phyloP scores from a whole-genome alignment of 139 green algal species.

The Astrephomene gubernaculifera region DNA sequence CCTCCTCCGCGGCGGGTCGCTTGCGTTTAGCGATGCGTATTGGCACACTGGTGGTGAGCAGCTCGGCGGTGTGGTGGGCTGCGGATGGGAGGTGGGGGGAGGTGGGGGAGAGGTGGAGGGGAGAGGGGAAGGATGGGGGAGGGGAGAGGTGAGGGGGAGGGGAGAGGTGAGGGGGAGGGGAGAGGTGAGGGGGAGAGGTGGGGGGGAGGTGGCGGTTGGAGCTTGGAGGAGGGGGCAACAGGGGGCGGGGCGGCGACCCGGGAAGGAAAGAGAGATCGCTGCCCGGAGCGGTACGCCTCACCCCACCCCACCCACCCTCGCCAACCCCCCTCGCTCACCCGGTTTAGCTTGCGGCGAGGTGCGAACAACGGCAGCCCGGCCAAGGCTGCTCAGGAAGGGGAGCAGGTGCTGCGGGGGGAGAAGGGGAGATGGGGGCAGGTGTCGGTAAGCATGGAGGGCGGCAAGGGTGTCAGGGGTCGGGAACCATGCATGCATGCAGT shows the following conservation, averaged over 20 bases:
- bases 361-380: slow-evolving; percentile 11
- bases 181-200: no score
- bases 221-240: no score
- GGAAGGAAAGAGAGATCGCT: no score
- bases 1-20: neutral
- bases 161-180: no score
- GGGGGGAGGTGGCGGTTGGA: no score
- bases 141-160: no score
- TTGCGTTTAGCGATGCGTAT: slow-evolving; percentile 6
- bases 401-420: slow-evolving; percentile 48
- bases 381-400: slow-evolving; percentile 44
- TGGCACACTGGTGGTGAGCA: neutral
- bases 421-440: neutral
- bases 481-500: no score
- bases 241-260: no score
- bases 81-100: neutral
- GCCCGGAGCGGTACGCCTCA: no score
- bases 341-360: slow-evolving; percentile 43
- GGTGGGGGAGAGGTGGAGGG: neutral
- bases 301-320: neutral
- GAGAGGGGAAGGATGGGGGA: neutral
- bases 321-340: slow-evolving; percentile 14
- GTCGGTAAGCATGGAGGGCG: neutral
- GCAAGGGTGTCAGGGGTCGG: neutral
- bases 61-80: slow-evolving; percentile 12